phyloP scores from a whole-genome alignment of 257 asterid genomes.

The Knoxia roxburghii region DNA sequence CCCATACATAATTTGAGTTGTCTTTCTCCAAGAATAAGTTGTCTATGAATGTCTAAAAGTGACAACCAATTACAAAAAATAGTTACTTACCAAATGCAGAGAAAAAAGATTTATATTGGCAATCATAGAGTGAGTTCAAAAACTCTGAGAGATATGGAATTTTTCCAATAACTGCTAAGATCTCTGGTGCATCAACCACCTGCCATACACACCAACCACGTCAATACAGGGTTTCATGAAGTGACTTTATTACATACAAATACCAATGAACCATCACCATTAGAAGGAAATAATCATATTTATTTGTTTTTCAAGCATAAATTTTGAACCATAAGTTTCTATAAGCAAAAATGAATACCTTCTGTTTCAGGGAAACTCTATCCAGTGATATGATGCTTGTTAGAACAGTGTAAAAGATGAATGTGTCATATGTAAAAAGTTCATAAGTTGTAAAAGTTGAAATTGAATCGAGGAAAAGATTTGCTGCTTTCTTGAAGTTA shows the following conservation, averaged over 20 bases:
- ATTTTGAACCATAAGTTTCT: background rate
- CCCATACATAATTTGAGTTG: background rate
- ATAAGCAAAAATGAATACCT: slow-evolving; percentile 36
- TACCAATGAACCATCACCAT: no score
- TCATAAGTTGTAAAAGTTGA: slow-evolving; percentile 99
- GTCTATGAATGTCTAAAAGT: background rate
- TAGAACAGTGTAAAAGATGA: slow-evolving; percentile 81
- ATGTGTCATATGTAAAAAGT: slow-evolving; percentile 79
- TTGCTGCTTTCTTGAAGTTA: slow-evolving; percentile 86
- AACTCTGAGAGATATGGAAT: slow-evolving; percentile 68
- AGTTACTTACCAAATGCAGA: slow-evolving; percentile 68
- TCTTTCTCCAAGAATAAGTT: background rate
- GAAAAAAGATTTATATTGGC: slow-evolving; percentile 78
- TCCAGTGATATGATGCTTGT: slow-evolving; percentile 88
- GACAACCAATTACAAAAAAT: background rate
- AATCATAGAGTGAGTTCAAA: slow-evolving; percentile 70
- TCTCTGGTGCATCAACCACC: slow-evolving; percentile 98
- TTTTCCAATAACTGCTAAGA: slow-evolving; percentile 78
- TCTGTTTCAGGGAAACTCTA: slow-evolving; percentile 83
- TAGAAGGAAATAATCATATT: background rate
- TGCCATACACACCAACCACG: slow-evolving; percentile 30
- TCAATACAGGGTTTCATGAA: no score
- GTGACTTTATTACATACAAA: no score
- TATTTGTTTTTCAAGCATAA: background rate
- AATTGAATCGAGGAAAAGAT: slow-evolving; percentile 88